phyloP scores from a whole-genome alignment of 306 rosid genomes.

The Spatholobus suberectus region DNA sequence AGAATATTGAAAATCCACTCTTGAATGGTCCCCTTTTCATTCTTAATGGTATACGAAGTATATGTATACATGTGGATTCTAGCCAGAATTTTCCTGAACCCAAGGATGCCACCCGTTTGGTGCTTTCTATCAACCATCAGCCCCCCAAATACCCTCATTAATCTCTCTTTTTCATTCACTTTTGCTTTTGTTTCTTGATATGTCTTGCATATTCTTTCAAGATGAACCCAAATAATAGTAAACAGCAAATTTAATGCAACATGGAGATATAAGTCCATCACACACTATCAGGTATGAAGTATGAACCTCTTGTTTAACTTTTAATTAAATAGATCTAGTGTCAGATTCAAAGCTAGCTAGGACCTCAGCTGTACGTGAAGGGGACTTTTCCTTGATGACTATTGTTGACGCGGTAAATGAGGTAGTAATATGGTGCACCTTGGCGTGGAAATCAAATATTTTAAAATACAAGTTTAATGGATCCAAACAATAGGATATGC shows the following conservation, averaged over 20 bases:
- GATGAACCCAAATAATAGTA: too few relatives aligned
- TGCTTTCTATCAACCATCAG: too few relatives aligned
- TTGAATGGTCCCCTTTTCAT: too few relatives aligned
- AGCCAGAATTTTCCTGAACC: background rate
- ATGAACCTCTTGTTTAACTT: background rate
- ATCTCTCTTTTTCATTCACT: background rate
- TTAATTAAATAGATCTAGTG: background rate
- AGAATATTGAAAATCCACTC: too few relatives aligned
- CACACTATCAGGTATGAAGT: too few relatives aligned
- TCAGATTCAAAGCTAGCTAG: background rate
- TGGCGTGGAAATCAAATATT: background rate
- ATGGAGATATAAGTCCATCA: too few relatives aligned
- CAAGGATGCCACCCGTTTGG: too few relatives aligned
- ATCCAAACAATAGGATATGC: constrained; percentile 4
- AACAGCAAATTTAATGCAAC: too few relatives aligned
- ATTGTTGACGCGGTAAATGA: background rate
- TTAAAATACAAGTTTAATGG: background rate
- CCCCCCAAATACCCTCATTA: background rate
- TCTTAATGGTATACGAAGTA: too few relatives aligned
- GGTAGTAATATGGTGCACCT: background rate
- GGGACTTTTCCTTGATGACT: constrained; percentile 16
- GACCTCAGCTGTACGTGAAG: background rate
- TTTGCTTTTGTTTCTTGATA: background rate
- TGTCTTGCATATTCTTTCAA: background rate
- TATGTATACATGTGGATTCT: too few relatives aligned